Base-by-base conservation (phyloP, 345 rosid genomes). In the Raphanus raphanistrum region DNA sequence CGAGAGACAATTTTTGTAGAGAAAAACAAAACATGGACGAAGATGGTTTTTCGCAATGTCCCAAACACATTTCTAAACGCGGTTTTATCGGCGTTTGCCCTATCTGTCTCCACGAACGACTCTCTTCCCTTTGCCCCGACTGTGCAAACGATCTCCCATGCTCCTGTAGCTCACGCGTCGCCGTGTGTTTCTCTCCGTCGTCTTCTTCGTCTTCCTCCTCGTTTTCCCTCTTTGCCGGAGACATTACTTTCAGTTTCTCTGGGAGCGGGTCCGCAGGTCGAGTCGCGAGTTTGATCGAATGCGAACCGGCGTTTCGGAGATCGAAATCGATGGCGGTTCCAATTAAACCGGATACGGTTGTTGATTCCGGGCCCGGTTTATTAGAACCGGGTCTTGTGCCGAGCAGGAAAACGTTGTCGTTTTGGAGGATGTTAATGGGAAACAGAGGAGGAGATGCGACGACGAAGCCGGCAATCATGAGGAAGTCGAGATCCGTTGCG, bases 401-500 rank as follows among this genome's bases (percentile, higher is more conserved):
- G 52, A 43, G 48, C 8, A 80, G 10, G 74, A 82, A 68, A 63
- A 64, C 84, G 62, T 26, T 83, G 81, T 77, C 92, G 78, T 84
- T 92, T 63, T 90, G 91, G 94, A 82, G 87, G 29, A 57, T 87
- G 58, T 83, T 90, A 50, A 82, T 69, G 70, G 68, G 79, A 71
- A 64, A 65, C 70, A 83, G 68, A 70, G 81, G 86, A 58, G 71
- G 85, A 48, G 71, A 80, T 80, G 65, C 31, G 4, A 28, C 3
- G 29, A 28, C 82, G 41, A 79, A 82, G 84, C 83, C 62, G 61
- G 63, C 33, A 80, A 86, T 89, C 87, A 90, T 90, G 98, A 85
- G 82, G 82, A 90, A 86, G 76, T 94, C 97, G n/a, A 89, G 97
- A 84, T 94, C 98, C 13, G 84, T 90, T 70, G 89, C 89, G 4